Evolutionary conservation across 768 basidiomycete genomes (phyloP).

Genomic region (Calvatia gigantea): DNA sequence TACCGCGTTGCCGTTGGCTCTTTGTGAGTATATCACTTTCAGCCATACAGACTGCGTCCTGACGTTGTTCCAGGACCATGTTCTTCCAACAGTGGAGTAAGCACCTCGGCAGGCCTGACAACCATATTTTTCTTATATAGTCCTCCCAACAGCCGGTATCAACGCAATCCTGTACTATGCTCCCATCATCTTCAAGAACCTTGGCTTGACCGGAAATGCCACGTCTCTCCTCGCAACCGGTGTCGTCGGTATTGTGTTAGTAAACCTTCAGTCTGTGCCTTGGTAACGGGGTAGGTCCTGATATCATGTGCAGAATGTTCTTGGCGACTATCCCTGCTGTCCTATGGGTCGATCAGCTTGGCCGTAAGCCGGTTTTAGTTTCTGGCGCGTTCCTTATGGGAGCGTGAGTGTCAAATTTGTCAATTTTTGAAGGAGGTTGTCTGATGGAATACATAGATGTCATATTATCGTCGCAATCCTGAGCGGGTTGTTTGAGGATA

Average conservation of each 20-base stretch:
- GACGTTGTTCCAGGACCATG: constrained; percentile 46
- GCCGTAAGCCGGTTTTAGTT: constrained; percentile 69
- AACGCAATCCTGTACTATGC: constrained; percentile 79
- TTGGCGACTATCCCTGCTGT: constrained; percentile 79
- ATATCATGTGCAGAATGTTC: constrained; percentile 50
- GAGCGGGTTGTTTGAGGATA: constrained; percentile 52
- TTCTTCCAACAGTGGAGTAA: constrained; percentile 81
- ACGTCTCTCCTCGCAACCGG: constrained; percentile 53
- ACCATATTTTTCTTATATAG: neutral
- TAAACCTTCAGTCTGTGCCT: constrained; percentile 6
- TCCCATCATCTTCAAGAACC: constrained; percentile 59
- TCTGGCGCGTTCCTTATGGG: constrained; percentile 78
- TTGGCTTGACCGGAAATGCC: constrained; percentile 61
- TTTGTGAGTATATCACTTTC: constrained; percentile 31
- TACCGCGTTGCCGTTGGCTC: constrained; percentile 62
- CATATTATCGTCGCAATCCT: constrained; percentile 70
- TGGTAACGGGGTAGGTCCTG: neutral
- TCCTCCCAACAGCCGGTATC: constrained; percentile 42
- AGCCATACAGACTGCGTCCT: neutral
- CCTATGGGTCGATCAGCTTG: constrained; percentile 74
- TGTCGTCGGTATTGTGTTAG: constrained; percentile 76
- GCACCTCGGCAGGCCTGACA: neutral
- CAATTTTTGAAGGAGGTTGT: neutral
- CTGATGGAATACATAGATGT: constrained; percentile 35
- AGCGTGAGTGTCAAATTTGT: constrained; percentile 29